phyloP scores from a whole-genome alignment of 2,329 filamentous ascomycete genomes.

The Beauveria sp. region DNA sequence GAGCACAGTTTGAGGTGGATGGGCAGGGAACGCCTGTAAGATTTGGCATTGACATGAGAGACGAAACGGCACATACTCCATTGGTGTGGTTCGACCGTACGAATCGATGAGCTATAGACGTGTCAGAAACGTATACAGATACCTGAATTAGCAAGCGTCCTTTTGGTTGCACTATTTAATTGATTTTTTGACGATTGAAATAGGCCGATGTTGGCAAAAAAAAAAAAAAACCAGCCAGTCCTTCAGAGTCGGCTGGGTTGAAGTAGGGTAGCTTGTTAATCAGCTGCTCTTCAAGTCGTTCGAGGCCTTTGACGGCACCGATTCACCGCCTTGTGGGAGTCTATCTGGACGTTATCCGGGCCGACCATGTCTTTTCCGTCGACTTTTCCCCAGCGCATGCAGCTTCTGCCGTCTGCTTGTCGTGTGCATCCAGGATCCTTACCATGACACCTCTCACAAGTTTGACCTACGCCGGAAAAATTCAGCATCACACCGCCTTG shows the following conservation, averaged over 20 bases:
- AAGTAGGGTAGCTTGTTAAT: neutral
- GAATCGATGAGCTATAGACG: neutral
- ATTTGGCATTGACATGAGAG: constrained; percentile 8
- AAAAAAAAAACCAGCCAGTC: neutral
- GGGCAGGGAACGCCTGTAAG: neutral
- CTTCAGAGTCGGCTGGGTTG: neutral
- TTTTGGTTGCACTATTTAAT: too few species aligned
- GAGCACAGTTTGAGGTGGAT: constrained; percentile 10
- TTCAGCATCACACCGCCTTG: neutral
- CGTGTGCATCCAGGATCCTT: constrained; percentile 41
- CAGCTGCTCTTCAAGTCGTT: neutral
- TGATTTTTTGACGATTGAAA: neutral
- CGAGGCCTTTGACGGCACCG: neutral
- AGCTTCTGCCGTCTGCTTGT: constrained; percentile 26
- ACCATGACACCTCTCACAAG: constrained; percentile 38
- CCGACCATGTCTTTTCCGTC: constrained; percentile 35
- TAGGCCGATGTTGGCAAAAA: neutral
- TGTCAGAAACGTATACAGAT: neutral
- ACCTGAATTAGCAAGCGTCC: too few species aligned
- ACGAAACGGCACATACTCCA: neutral
- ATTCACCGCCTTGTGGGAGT: neutral
- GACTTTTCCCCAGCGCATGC: constrained; percentile 35
- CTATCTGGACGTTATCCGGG: constrained; percentile 20
- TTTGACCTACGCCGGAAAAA: constrained; percentile 21
- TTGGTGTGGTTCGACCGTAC: constrained; percentile 3